A percentile compares a stretch with the other conserved stretches of the same genome.
Conservation (phyloP, 2,329 filamentous ascomycete species). For the Aspergillus novofumigatus region DNA sequence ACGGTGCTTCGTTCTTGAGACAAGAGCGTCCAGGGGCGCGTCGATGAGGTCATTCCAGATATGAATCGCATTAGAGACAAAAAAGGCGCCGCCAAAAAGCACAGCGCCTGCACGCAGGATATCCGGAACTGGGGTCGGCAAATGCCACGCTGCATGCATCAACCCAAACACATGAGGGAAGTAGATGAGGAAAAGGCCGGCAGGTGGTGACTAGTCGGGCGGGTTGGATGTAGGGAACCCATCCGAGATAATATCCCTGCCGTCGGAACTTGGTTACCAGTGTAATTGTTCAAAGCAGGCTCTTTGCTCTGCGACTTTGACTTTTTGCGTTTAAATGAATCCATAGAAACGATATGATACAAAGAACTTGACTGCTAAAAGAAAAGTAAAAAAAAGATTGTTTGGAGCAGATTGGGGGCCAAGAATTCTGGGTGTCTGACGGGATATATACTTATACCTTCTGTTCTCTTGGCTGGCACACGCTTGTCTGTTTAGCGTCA, state of each 20-base stretch:
- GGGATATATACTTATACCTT: no score
- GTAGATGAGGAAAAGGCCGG: constrained; percentile 79
- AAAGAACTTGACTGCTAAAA: no score
- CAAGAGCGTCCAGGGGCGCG: constrained; percentile 76
- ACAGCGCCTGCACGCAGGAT: constrained; percentile 27
- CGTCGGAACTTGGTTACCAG: no score
- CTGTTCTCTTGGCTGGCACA: no score
- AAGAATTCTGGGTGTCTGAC: no score
- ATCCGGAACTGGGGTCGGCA: constrained; percentile 61
- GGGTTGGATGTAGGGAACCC: constrained; percentile 8
- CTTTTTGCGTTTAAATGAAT: no score
- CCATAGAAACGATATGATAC: no score
- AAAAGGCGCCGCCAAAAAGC: constrained; percentile 56
- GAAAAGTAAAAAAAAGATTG: no score
- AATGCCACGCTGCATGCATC: constrained; percentile 40
- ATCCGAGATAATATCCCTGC: background rate
- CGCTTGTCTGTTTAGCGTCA: no score
- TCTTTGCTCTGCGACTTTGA: no score
- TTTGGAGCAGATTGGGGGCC: no score
- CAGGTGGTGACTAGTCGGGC: constrained; percentile 75
- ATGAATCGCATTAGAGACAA: constrained; percentile 74
- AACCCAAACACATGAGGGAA: constrained; percentile 85
- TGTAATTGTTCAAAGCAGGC: no score
- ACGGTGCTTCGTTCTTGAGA: constrained; percentile 64
- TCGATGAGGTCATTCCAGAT: constrained; percentile 91